Evolutionary conservation across 768 basidiomycete species (phyloP), one percentile per base, ranked within the genome.

Genomic region (Leccinum fibrillosum): DNA sequence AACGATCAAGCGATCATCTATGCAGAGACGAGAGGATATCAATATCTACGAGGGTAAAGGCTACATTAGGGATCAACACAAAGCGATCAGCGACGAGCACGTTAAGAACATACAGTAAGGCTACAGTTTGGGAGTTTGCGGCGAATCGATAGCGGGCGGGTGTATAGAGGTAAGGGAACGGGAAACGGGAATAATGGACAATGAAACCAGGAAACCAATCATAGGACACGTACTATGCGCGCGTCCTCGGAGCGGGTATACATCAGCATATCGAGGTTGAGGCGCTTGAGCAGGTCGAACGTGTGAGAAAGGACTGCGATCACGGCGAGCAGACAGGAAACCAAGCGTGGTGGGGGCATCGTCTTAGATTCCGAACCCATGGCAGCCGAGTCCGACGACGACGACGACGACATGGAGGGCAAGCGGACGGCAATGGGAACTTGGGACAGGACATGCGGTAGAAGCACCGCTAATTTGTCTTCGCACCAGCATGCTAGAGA

Each of bases 231-330:
- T n/a, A 86, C 72, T 25, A 3, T 25, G 19, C 78, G 77, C 2
- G 81, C 74, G 60, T 91, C 87, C 55, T 97, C 94, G 5, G 89
- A 88, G 13, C 94, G 87, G 0, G 94, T 96, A 60, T 91, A 85
- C 86, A 96, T 90, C 54, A 97, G 82, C 28, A 98, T 69, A 55
- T 85, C 80, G 21, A 92, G 78, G 76, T 98, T 97, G 72, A 97
- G 76, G 9, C 78, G 69, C 71, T 97, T 96, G 62, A 95, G 82
- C 17, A 90, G 52, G 55, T 71, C 70, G 9, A 64, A 62, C 10
- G 57, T 44, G 25, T 45, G 48, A 8, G 69, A 67, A 19, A 70
- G 49, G 7, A 63, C 57, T 0, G 62, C 25, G 15, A n/a, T n/a
- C n/a, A 72, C 5, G 17, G 68, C 49, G 9, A 68, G 49, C 2